Evolutionary conservation across 805 yeast species (phyloP).

Genomic region (Ogataea siamensis): DNA sequence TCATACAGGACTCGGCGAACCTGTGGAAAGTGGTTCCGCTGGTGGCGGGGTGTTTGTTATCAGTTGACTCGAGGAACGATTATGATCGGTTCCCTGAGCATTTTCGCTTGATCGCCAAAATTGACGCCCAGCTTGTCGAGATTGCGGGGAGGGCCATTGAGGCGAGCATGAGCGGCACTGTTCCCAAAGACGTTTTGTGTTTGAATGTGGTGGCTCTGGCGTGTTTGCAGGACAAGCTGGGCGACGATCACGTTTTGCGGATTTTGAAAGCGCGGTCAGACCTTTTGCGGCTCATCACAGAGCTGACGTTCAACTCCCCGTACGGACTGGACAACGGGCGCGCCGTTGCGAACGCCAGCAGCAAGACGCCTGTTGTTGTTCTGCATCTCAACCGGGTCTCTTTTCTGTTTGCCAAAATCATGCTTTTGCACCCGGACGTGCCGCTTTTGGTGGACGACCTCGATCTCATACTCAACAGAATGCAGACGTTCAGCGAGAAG

Average conservation of each 20-base stretch:
- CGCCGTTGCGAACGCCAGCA: not conserved
- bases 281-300: constrained; percentile 18
- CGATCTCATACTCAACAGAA: constrained; percentile 25
- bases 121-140: constrained; percentile 18
- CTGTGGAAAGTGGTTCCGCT: constrained; percentile 50
- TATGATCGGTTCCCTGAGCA: constrained; percentile 30
- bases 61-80: constrained; percentile 30
- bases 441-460: constrained; percentile 18
- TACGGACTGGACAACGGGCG: constrained; percentile 27
- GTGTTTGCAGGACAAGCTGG: constrained; percentile 16
- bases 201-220: constrained; percentile 20
- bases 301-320: constrained; percentile 21
- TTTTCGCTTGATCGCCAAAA: constrained; percentile 21
- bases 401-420: constrained; percentile 32
- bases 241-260: constrained; percentile 7
- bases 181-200: constrained; percentile 16
- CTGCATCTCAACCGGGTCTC: constrained; percentile 51
- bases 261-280: constrained; percentile 16
- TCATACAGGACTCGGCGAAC: constrained; percentile 19
- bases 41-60: constrained; percentile 42
- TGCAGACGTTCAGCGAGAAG: constrained; percentile 33
- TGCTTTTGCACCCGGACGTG: constrained; percentile 16
- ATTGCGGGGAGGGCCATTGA: constrained; percentile 17
- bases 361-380: constrained; percentile 37
- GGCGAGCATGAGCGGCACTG: constrained; percentile 3